phyloP scores from a whole-genome alignment of 495 filamentous ascomycete genomes.

The Lichenothelia convexa region DNA sequence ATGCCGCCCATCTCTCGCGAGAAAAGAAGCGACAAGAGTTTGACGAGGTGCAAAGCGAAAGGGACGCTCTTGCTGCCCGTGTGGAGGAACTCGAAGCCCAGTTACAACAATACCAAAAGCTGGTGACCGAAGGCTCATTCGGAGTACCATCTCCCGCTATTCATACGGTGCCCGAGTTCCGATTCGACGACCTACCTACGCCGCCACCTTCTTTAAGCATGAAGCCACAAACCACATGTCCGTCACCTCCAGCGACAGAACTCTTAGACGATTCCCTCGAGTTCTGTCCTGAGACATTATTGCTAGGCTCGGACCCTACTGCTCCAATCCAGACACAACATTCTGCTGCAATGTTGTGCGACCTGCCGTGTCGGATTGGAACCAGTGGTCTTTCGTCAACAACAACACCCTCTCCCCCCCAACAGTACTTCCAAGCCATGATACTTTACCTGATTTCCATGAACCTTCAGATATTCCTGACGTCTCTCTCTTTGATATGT shows the following conservation, averaged over 20 bases:
- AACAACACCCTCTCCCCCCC: background rate
- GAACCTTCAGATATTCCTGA: background rate
- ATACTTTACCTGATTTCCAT: background rate
- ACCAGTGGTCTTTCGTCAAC: background rate
- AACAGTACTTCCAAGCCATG: background rate
- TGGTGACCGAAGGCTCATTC: no score
- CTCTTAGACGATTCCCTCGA: no score
- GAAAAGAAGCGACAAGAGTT: slow-evolving; percentile 92
- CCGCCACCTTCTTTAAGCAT: no score
- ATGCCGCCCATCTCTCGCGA: slow-evolving; percentile 85
- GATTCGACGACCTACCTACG: no score
- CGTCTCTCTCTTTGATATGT: background rate
- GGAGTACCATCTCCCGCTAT: no score
- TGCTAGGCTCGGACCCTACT: no score
- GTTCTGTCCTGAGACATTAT: no score
- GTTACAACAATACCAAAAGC: no score
- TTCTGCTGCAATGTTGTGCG: slow-evolving; percentile 99
- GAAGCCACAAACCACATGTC: no score
- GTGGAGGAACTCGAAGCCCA: no score
- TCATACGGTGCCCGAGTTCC: no score
- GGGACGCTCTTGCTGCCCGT: slow-evolving; percentile 44
- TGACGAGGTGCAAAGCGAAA: slow-evolving; percentile 68
- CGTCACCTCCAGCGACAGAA: no score
- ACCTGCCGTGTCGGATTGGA: slow-evolving; percentile 97
- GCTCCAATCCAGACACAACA: slow-evolving; percentile 95